Evolutionary conservation across 1,284 basidiomycete genomes (phyloP), one percentile per base, ranked within the genome.

Genomic region (Cutaneotrichosporon spelunceum): DNA sequence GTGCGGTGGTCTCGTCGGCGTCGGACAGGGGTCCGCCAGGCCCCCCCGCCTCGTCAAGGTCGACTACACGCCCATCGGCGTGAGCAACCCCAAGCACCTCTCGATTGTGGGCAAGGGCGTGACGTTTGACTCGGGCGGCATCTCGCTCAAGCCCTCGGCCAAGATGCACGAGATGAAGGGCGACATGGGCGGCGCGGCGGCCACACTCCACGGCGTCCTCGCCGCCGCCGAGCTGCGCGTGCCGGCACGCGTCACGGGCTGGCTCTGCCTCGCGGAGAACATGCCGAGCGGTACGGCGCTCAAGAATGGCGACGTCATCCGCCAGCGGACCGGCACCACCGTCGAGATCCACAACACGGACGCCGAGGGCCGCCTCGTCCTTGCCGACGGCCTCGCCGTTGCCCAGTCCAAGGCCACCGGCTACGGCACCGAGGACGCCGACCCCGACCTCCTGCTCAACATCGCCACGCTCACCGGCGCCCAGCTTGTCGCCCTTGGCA

Each of bases 111-210:
- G 64, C 60, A 65, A 65, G 60, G 64, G 64, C 26, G 47, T 65
- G 36, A 65, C 64, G 14, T 65, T 65, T 30, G 64, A 65, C 60
- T 65, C 64, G 6, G 64, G 64, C 24, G 64, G 64, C 34, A 44
- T 65, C 21, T 62, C 60, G 29, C 57, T 65, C 57, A 65, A 65
- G 57, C 64, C 64, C 14, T 45, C 45, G 10, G 49, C 64, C 34
- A 59, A 58, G 54, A 65, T 65, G 64, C 39, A 57, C 52, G 60
- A 62, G 64, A 65, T 65, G 64, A 65, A 65, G 64, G 58, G 60
- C 36, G 64, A 65, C 60, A 65, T 65, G 64, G 60, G 60, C 55
- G 64, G 64, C 39, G 60, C 64, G 19, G 64, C 64, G 5, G 60
- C 64, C 0, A 61, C 60, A 1, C 45, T 65, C 23, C 64, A 65